Evolutionary conservation across 1,284 basidiomycete species (phyloP).

Genomic region (Ceratobasidium sp.): DNA sequence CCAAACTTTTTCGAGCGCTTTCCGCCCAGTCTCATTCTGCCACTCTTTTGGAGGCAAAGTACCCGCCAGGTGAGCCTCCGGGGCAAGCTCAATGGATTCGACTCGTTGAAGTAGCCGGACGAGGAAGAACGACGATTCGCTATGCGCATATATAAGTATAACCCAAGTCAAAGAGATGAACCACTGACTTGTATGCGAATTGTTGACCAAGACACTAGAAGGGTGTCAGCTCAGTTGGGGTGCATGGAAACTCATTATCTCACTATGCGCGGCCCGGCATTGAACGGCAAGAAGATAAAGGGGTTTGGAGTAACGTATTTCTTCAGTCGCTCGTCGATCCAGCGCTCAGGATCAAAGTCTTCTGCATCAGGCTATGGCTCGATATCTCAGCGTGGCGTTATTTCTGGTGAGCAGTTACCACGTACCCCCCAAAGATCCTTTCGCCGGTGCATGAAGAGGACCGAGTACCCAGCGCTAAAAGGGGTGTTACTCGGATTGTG

Average conservation of each 20-base stretch:
- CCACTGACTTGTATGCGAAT: slow-evolving; percentile 53
- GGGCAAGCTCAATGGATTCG: slow-evolving; percentile 64
- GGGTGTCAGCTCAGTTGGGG: too few species aligned
- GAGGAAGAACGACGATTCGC: slow-evolving; percentile 75
- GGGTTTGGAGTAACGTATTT: slow-evolving; percentile 71
- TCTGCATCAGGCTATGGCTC: slow-evolving; percentile 58
- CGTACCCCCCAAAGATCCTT: slow-evolving; percentile 71
- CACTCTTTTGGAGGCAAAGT: slow-evolving; percentile 64
- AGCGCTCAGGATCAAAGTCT: slow-evolving; percentile 72
- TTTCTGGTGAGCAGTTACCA: too few species aligned
- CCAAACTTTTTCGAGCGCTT: slow-evolving; percentile 65
- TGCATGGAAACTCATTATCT: slow-evolving; percentile 56
- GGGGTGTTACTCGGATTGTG: too few species aligned
- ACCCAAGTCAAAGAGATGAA: slow-evolving; percentile 55
- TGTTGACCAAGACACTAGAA: slow-evolving; percentile 73
- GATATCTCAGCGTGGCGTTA: slow-evolving; percentile 61
- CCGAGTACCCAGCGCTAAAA: slow-evolving; percentile 69
- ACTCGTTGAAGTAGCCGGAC: slow-evolving; percentile 75
- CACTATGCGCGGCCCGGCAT: slow-evolving; percentile 68
- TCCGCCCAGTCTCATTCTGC: slow-evolving; percentile 58
- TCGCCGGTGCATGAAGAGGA: slow-evolving; percentile 73
- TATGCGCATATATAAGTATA: too few species aligned
- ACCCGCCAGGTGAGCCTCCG: slow-evolving; percentile 63
- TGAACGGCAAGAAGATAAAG: slow-evolving; percentile 74
- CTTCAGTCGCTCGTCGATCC: slow-evolving; percentile 68